Conservation (phyloP, 1,284 basidiomycete genomes). For the Pseudozyma tsukubaensis region DNA sequence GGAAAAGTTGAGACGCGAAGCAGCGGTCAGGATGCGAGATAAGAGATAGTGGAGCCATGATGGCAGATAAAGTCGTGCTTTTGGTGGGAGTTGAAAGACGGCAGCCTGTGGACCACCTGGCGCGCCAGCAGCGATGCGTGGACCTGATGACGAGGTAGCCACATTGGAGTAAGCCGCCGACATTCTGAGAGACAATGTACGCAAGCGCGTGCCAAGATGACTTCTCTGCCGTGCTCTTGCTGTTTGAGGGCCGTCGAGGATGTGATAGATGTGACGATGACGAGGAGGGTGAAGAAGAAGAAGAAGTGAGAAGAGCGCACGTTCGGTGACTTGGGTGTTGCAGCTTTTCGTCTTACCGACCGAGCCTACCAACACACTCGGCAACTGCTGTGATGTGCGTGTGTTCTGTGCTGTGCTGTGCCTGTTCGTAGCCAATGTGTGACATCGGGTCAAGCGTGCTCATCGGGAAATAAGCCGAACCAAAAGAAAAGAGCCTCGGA, state of each 20-base stretch:
- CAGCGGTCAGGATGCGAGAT: constrained; percentile 58
- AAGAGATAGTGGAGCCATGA: constrained; percentile 53
- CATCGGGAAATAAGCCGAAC: background rate
- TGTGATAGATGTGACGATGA: background rate
- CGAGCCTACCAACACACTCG: background rate
- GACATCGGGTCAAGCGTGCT: constrained; percentile 8
- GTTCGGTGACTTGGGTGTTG: too few species aligned
- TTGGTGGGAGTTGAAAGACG: constrained; percentile 41
- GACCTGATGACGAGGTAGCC: constrained; percentile 10
- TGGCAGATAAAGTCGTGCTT: constrained; percentile 45
- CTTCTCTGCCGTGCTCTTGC: background rate
- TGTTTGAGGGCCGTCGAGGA: background rate
- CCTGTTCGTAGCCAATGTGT: background rate
- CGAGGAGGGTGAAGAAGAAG: background rate
- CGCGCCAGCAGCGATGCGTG: constrained; percentile 35
- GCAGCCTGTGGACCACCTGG: constrained; percentile 7
- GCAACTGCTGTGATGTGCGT: background rate
- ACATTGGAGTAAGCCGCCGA: constrained; percentile 4
- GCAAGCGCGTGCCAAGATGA: background rate
- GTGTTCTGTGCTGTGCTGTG: constrained; percentile 1
- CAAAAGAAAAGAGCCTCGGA: background rate
- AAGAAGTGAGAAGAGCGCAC: background rate
- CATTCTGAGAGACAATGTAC: background rate
- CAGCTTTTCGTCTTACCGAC: background rate
- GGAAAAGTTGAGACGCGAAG: constrained; percentile 58